phyloP scores from a whole-genome alignment of 306 rosid genomes.

The Senna siamea region DNA sequence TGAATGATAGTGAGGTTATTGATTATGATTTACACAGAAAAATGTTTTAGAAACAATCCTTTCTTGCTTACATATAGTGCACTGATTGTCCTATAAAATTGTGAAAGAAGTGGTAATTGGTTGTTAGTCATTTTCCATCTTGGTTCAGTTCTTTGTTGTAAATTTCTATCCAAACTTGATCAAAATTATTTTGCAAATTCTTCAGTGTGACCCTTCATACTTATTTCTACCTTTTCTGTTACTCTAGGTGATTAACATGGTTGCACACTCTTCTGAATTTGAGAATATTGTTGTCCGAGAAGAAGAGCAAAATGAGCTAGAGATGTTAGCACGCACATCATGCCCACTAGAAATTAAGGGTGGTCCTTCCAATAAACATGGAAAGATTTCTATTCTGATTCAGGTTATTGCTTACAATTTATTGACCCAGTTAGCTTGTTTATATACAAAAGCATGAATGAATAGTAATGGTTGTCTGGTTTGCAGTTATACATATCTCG shows the following conservation, averaged over 20 bases:
- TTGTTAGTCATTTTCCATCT: background rate
- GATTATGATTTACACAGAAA: constrained; percentile 31
- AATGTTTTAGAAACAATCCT: constrained; percentile 1
- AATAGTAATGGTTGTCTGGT: constrained; percentile 42
- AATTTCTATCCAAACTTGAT: constrained; percentile 11
- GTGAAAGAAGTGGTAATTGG: constrained; percentile 10
- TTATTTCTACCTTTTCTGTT: constrained; percentile 36
- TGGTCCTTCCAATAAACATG: constrained; percentile 94
- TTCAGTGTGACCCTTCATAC: constrained; percentile 8
- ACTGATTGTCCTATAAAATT: constrained; percentile 12
- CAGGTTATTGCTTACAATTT: constrained; percentile 60
- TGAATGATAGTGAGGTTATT: constrained; percentile 93
- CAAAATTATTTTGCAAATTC: background rate
- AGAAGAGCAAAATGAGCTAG: constrained; percentile 96
- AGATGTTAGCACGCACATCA: constrained; percentile 70
- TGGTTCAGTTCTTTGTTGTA: constrained; percentile 7
- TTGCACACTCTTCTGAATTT: constrained; percentile 93
- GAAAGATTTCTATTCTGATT: constrained; percentile 92
- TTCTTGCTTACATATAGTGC: constrained; percentile 5
- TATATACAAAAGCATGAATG: constrained; percentile 24
- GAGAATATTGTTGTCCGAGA: constrained; percentile 97
- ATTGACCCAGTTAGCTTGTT: constrained; percentile 27
- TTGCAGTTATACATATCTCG: constrained; percentile 92
- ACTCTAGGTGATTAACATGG: constrained; percentile 85
- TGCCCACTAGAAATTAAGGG: constrained; percentile 92